These are phyloP conservation scores for Aureobasidium lini DNA, from an alignment of 2,329 filamentous ascomycete species.

Conservation along the genomic window DNA sequence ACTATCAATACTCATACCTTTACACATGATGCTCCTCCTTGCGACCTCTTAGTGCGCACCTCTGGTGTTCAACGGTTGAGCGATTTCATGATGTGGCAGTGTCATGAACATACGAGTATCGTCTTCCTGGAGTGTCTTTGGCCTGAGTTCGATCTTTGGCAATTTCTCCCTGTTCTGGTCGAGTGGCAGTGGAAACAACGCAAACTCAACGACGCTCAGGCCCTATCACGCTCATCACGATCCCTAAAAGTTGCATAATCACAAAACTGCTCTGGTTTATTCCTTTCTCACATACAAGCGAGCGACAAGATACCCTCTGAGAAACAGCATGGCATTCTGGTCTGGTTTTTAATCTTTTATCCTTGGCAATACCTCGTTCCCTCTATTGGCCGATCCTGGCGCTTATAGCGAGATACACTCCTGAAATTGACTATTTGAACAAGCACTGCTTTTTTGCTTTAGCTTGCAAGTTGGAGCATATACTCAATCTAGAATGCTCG, in stretches of 20 bases:
- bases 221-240: neutral
- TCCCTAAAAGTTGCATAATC: neutral
- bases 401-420: neutral
- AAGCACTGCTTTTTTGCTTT: neutral
- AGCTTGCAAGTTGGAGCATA: no score
- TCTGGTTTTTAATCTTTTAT: constrained; percentile 1
- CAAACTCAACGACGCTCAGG: constrained; percentile 31
- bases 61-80: constrained; percentile 88
- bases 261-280: neutral
- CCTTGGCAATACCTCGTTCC: neutral
- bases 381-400: neutral
- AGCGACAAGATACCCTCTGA: constrained; percentile 10
- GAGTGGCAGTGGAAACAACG: constrained; percentile 69
- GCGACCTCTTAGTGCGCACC: constrained; percentile 86
- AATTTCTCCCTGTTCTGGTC: constrained; percentile 83
- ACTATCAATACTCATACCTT: constrained; percentile 83
- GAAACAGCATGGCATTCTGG: constrained; percentile 4
- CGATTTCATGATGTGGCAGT: constrained; percentile 99
- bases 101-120: constrained; percentile 84
- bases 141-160: constrained; percentile 92
- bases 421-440: neutral
- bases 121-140: constrained; percentile 88
- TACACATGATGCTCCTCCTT: constrained; percentile 73
- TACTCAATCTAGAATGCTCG: no score
- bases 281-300: neutral